Percentiles rank a stretch among this genome's conserved stretches.
These are phyloP conservation scores for Cardiospermum halicacabum DNA, from an alignment of 345 rosid genomes.

Conservation along the genomic window DNA sequence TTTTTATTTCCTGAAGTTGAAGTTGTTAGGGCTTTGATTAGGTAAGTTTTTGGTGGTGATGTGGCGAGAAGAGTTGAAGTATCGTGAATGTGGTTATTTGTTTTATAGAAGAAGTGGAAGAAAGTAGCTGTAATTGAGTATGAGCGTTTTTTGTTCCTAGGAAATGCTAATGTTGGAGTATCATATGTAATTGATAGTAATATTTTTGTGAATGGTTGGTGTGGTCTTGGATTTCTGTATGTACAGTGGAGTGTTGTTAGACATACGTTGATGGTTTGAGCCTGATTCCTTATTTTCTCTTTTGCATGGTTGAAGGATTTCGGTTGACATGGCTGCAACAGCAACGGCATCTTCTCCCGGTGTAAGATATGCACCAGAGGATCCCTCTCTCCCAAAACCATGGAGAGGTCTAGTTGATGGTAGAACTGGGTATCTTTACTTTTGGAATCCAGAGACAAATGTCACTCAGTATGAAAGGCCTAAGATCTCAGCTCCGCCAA, in stretches of 20 bases:
- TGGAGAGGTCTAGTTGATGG: conserved; percentile 98
- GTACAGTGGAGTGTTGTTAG: not conserved
- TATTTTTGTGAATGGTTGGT: not conserved
- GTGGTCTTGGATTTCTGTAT: not conserved
- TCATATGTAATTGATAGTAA: not conserved
- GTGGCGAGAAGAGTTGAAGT: too few species aligned
- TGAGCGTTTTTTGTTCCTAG: too few species aligned
- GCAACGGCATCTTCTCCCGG: conserved; percentile 46
- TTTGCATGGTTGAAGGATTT: conserved; percentile 6
- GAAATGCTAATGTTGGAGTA: too few species aligned
- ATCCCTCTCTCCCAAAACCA: conserved; percentile 91
- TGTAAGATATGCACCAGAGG: conserved; percentile 84
- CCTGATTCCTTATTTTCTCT: not conserved
- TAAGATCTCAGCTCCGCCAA: conserved; percentile 15
- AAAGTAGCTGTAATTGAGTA: too few species aligned
- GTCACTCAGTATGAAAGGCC: conserved; percentile 95
- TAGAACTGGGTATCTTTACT: conserved; percentile 81
- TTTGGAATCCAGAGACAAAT: conserved; percentile 96
- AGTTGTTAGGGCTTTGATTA: too few species aligned
- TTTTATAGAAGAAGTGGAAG: too few species aligned
- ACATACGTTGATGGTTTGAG: not conserved
- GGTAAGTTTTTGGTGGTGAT: too few species aligned
- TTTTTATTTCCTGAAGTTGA: not conserved
- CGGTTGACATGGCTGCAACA: conserved; percentile 58
- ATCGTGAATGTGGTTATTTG: too few species aligned